These are phyloP conservation scores for Hanseniaspora sp. DNA, from an alignment of 1,139 yeast species.

Conservation along the genomic window DNA sequence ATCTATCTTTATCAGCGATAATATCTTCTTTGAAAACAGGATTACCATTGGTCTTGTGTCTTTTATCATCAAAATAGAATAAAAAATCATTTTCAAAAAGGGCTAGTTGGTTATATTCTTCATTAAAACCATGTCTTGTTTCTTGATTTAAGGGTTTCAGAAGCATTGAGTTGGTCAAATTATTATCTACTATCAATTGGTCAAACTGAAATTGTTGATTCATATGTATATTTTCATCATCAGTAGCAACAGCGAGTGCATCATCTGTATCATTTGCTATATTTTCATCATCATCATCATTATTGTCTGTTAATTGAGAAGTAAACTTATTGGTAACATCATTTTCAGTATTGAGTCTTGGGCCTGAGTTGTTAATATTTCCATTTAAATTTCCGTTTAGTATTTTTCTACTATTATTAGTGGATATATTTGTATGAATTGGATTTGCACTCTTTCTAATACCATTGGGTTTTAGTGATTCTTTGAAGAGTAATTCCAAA, in stretches of 20 bases:
- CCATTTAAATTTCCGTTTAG: not conserved
- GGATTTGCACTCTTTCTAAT: not conserved
- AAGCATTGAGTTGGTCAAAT: conserved; percentile 17
- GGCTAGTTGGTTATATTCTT: conserved; percentile 49
- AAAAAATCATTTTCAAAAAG: conserved; percentile 61
- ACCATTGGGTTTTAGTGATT: conserved; percentile 13
- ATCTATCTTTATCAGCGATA: conserved; percentile 35
- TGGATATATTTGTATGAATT: not conserved
- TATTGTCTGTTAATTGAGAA: not conserved
- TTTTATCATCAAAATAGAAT: conserved; percentile 75
- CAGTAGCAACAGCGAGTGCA: too few relatives aligned
- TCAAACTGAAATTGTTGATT: not conserved
- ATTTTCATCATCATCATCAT: not conserved
- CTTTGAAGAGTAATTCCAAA: conserved; percentile 7
- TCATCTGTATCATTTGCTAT: not conserved
- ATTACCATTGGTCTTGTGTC: conserved; percentile 83
- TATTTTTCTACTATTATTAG: not conserved
- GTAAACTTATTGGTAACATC: not conserved
- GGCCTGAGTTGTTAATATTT: not conserved
- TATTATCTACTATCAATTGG: not conserved
- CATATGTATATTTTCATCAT: not conserved
- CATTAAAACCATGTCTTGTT: conserved; percentile 74
- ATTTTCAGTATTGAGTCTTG: not conserved
- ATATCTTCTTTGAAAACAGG: conserved; percentile 54
- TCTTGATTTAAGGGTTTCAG: conserved; percentile 41